A percentile compares a stretch with the other conserved stretches of the same genome.
Conservation (phyloP, 257 asterid species). For the Solanum clarkiae region DNA sequence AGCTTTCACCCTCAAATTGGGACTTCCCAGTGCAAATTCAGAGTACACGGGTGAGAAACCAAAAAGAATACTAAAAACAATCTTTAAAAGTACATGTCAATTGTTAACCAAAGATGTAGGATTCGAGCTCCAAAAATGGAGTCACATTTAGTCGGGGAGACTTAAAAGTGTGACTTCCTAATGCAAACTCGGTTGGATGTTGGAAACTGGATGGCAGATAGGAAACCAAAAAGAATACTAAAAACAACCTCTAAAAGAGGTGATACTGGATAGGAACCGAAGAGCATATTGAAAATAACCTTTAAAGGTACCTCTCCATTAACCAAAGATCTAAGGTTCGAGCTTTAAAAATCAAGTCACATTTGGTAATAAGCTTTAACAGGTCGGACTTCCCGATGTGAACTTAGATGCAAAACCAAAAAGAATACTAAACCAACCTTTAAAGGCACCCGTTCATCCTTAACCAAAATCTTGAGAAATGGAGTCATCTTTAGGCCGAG, state of each 20-base stretch:
- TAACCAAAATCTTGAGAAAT: neutral
- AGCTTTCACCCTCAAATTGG: neutral
- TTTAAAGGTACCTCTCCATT: neutral
- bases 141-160: neutral
- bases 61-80: neutral
- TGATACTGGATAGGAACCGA: no score
- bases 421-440: neutral
- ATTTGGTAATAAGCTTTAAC: neutral
- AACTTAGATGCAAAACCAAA: neutral
- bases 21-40: neutral
- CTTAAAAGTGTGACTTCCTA: neutral
- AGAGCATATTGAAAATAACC: neutral
- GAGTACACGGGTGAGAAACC: neutral
- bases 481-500: neutral
- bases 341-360: neutral
- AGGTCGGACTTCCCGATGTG: neutral
- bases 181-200: neutral
- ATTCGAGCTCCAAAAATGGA: neutral
- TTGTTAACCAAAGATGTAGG: neutral
- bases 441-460: neutral
- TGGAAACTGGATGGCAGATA: neutral
- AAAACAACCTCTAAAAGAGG: neutral
- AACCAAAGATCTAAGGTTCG: neutral
- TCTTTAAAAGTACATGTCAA: neutral
- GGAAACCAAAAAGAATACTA: neutral